These are phyloP conservation scores for Galerina sulciceps DNA, from an alignment of 768 basidiomycete species.

Conservation along the genomic window DNA sequence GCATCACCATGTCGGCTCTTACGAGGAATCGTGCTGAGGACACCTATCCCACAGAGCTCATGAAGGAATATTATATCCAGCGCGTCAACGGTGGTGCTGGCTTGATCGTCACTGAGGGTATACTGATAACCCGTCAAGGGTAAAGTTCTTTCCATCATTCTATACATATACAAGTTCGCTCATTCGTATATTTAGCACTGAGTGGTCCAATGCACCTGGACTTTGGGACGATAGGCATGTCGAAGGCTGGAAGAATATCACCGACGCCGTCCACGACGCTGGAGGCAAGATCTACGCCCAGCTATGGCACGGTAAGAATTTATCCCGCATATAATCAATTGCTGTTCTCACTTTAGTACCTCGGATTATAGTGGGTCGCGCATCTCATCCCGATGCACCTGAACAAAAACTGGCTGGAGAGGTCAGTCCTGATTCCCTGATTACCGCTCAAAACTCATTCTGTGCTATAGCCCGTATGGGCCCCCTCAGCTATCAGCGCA, in stretches of 20 bases:
- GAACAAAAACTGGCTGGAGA: conserved; percentile 39
- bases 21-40: conserved; percentile 43
- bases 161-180: background rate
- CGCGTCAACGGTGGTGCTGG: conserved; percentile 40
- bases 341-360: background rate
- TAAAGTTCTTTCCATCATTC: conserved; percentile 15
- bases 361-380: conserved; percentile 33
- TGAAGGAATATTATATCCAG: conserved; percentile 45
- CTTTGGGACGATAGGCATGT: conserved; percentile 50
- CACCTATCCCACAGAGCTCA: conserved; percentile 41
- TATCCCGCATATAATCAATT: too few relatives aligned
- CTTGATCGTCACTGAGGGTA: conserved; percentile 44
- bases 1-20: conserved; percentile 43
- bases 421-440: conserved; percentile 28
- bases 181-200: conserved; percentile 32
- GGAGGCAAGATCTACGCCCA: conserved; percentile 50
- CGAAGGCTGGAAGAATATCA: conserved; percentile 48
- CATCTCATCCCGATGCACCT: conserved; percentile 39
- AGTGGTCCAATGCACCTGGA: conserved; percentile 49
- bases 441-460: too few relatives aligned
- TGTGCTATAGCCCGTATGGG: conserved; percentile 44
- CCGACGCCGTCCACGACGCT: conserved; percentile 48
- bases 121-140: conserved; percentile 46
- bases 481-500: conserved; percentile 46
- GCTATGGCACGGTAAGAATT: conserved; percentile 42